Evolutionary conservation across 2,329 filamentous ascomycete genomes (phyloP), one percentile per base, ranked within the genome.

Genomic region (Arthrobotrys musiformis): DNA sequence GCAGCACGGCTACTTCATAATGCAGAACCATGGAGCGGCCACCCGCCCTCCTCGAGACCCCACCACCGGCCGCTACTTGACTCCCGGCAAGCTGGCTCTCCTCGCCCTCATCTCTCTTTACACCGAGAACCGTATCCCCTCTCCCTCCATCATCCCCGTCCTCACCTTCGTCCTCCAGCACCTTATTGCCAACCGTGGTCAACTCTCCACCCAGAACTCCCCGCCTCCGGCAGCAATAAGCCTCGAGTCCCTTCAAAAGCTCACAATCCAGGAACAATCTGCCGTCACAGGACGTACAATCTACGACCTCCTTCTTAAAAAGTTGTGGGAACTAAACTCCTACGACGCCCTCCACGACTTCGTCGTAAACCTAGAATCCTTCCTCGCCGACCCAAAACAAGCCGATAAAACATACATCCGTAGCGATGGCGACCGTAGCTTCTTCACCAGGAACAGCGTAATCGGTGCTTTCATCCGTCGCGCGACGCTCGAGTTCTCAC

Each of bases 1-100:
- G n/a, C n/a, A n/a, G n/a, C n/a, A 17, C 4, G 40, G 19, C 54
- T 46, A 46, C 17, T 24, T 46, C 22, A 50, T 11, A 26, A 76
- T 76, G 72, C 72, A 76, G 64, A 76, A 35, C 64, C 63, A 73
- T 48, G 54, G 54, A 4, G 58, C 52, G 28, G 61, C 63, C 52
- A 69, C 72, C 58, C 72, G 72, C 37, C 72, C 44, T 30, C 13
- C 64, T 63, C 72, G 72, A 44, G 72, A 76, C 64, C 72, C 72
- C 72, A 76, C 72, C 72, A 76, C 72, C 8, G 72, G 72, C 28
- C 72, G 73, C 37, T 97, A 91, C 83, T 87, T 98, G 52, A 97
- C 92, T n/a, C 92, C 94, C 11, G 90, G 93, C 80, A 97, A 95
- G 82, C 88, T 98, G 80, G 91, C 91, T 81, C 87, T 97, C 24